phyloP scores from a whole-genome alignment of 106 monocot species.

The Narthecium ossifragum region DNA sequence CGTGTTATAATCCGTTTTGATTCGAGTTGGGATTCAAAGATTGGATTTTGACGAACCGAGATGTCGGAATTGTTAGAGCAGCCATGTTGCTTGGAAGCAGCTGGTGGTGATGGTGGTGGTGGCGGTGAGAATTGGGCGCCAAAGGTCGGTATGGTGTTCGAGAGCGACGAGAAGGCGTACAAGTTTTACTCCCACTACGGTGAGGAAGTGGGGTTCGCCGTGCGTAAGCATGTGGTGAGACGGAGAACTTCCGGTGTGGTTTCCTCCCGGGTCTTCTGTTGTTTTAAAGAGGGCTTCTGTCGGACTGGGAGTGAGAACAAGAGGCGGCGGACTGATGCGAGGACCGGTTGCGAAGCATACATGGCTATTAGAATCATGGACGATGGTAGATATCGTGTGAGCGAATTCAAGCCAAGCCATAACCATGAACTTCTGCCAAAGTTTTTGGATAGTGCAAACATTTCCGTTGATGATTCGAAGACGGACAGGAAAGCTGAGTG shows the following conservation, averaged over 20 bases:
- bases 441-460: neutral
- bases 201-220: conserved; percentile 22
- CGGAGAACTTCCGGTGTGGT: conserved; percentile 24
- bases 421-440: conserved; percentile 25
- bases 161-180: conserved; percentile 31
- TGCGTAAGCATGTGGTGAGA: conserved; percentile 32
- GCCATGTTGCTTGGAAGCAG: neutral
- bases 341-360: conserved; percentile 28
- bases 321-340: conserved; percentile 18
- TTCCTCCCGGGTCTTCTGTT: conserved; percentile 24
- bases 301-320: conserved; percentile 17
- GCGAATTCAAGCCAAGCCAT: conserved; percentile 31
- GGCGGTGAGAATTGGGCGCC: conserved; percentile 23
- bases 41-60: neutral
- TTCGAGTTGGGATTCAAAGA: neutral
- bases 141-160: conserved; percentile 32
- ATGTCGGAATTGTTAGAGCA: conserved; percentile 1
- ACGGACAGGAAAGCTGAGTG: neutral
- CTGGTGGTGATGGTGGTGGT: too few relatives aligned
- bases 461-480: neutral
- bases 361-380: conserved; percentile 20
- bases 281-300: conserved; percentile 34
- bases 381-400: conserved; percentile 24
- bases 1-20: too few relatives aligned
- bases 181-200: conserved; percentile 33